Evolutionary conservation across 768 basidiomycete genomes (phyloP), one percentile per base, ranked within the genome.

Genomic region (Tricholomella constricta): DNA sequence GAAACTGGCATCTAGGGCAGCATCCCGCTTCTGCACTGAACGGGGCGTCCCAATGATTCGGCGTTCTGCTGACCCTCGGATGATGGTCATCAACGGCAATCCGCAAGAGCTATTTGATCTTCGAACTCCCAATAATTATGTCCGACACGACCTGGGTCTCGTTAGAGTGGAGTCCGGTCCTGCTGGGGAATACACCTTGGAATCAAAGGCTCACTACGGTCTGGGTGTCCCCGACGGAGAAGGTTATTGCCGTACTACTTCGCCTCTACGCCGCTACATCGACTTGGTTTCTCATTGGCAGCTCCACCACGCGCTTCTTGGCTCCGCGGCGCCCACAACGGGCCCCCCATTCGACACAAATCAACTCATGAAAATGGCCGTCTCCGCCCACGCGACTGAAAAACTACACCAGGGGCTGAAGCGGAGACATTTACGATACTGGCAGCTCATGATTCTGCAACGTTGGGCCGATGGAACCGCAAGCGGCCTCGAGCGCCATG

Each of bases 241-340:
- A 57, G 95, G 95, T 3, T 99, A 99, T 66, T 71, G 79, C 15
- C 82, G 90, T 19, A 84, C 81, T 8, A 98, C 97, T 8, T 92
- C 89, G 5, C 97, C 97, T 0, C 72, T 99, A 38, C 81, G 97
- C 36, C 84, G 97, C 38, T 97, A 84, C 68, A 69, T 72, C 31
- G 97, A 99, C 68, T 67, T 97, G 51, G 67, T 94, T 11, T 72
- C 75, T 9, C 97, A 98, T 71, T 99, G 94, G 93, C 95, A 98
- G 67, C 83, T 99, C 69, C 95, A 97, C 64, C 74, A 85, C 45
- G 81, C 80, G 5, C 69, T 98, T 10, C 71, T 88, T 6, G 68
- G 74, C 14, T 57, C 67, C 2, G 61, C 67, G 5, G 69, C 74
- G 0, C 48, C 64, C 12, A 50, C 56, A 6, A 17, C 25, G 35